A percentile compares a stretch with the other conserved stretches of the same genome.
These are phyloP conservation scores for Penstemon barbatus DNA, from an alignment of 257 asterid species.

Conservation along the genomic window DNA sequence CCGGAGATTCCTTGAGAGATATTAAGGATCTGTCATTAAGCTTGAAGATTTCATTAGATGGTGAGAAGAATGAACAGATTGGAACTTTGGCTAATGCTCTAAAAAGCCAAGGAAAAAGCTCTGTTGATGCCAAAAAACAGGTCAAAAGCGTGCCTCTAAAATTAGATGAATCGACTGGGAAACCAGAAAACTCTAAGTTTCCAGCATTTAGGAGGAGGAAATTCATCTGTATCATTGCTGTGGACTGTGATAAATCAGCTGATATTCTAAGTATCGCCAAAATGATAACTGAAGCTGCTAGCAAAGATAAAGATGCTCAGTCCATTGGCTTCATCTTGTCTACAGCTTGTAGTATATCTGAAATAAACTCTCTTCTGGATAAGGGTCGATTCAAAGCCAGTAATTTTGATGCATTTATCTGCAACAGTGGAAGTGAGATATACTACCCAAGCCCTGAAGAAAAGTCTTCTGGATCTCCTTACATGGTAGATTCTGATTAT, in stretches of 20 bases:
- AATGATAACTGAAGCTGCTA: constrained; percentile 45
- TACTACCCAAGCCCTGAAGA: constrained; percentile 49
- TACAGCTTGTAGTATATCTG: constrained; percentile 55
- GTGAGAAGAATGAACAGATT: constrained; percentile 48
- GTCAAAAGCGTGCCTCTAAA: constrained; percentile 40
- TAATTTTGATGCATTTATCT: constrained; percentile 68
- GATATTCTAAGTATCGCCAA: constrained; percentile 40
- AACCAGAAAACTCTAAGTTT: constrained; percentile 45
- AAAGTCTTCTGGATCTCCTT: constrained; percentile 43
- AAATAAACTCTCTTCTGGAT: constrained; percentile 47
- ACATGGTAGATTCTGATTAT: constrained; percentile 61
- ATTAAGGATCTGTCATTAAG: constrained; percentile 62
- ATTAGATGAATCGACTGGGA: constrained; percentile 39
- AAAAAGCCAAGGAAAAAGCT: constrained; percentile 37
- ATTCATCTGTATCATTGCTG: constrained; percentile 44
- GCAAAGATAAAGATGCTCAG: constrained; percentile 33
- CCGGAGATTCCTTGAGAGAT: constrained; percentile 66
- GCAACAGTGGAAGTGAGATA: constrained; percentile 74
- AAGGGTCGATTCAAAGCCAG: constrained; percentile 49
- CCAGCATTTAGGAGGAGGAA: constrained; percentile 55
- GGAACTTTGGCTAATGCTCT: constrained; percentile 31
- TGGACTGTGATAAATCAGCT: constrained; percentile 51
- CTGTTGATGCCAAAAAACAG: constrained; percentile 34
- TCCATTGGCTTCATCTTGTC: constrained; percentile 59
- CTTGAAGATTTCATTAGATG: constrained; percentile 59